A percentile compares a stretch with the other conserved stretches of the same genome.
These are phyloP conservation scores for Schoenoplectus tabernaemontani DNA, from an alignment of 202 grass and related monocot species.

Conservation along the genomic window DNA sequence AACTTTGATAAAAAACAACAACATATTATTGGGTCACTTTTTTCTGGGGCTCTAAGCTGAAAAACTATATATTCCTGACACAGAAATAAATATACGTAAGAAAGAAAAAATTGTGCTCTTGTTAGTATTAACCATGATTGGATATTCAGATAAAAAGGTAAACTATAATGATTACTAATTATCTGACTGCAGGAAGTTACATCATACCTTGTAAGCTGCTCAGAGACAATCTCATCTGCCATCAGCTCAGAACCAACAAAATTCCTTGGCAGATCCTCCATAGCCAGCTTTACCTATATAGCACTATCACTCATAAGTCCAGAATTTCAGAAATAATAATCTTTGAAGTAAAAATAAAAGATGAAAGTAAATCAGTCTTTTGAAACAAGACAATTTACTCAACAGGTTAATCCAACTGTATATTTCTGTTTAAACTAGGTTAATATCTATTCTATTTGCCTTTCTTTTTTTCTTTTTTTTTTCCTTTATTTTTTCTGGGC, in stretches of 20 bases:
- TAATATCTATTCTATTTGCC: background rate
- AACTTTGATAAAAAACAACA: no score
- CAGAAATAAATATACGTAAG: constrained; percentile 10
- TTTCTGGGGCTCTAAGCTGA: constrained; percentile 65
- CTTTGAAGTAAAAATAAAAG: background rate
- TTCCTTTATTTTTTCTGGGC: background rate
- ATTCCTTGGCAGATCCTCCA: background rate
- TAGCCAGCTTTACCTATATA: constrained; percentile 16
- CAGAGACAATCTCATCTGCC: constrained; percentile 78
- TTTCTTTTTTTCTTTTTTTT: background rate
- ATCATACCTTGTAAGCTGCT: constrained; percentile 84
- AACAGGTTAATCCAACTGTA: background rate
- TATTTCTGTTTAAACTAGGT: background rate
- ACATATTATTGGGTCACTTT: constrained; percentile 72
- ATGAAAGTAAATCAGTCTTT: background rate
- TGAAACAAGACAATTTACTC: background rate
- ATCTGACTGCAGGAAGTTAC: background rate
- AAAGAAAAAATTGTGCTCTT: background rate
- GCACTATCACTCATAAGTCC: background rate
- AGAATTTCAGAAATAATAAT: background rate
- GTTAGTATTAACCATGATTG: background rate
- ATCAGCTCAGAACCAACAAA: constrained; percentile 44
- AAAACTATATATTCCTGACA: constrained; percentile 88
- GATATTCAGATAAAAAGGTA: background rate
- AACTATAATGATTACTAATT: background rate